phyloP scores from a whole-genome alignment of 352 stramenopile genomes.

The Globisporangium iwayamae region DNA sequence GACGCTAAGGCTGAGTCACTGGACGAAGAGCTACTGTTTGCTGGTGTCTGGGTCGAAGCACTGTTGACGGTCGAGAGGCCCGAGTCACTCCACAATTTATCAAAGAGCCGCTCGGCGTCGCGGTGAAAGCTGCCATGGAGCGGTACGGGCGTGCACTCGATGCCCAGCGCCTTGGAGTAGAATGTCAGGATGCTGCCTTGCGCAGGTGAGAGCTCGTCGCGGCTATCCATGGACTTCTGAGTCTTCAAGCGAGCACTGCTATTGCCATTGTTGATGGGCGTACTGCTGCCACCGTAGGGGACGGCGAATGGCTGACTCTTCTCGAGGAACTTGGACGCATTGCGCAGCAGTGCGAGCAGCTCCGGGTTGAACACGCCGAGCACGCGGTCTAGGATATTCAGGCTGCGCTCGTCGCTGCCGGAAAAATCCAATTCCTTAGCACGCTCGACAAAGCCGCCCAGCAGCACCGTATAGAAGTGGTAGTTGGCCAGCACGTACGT shows the following conservation, averaged over 20 bases:
- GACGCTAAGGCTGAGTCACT: constrained; percentile 5
- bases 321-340: constrained; percentile 57
- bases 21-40: constrained; percentile 3
- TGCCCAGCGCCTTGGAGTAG: constrained; percentile 75
- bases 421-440: constrained; percentile 85
- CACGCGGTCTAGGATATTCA: constrained; percentile 67
- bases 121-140: constrained; percentile 75
- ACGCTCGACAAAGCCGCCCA: constrained; percentile 76
- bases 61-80: constrained; percentile 22
- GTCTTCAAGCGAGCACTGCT: constrained; percentile 3
- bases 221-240: constrained; percentile 21
- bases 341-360: constrained; percentile 56
- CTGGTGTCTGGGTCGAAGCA: constrained; percentile 1
- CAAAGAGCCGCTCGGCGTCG: constrained; percentile 79
- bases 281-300: constrained; percentile 26
- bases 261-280: constrained; percentile 8
- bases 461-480: constrained; percentile 83
- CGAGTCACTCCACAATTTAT: constrained; percentile 71
- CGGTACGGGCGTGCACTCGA: constrained; percentile 64
- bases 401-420: constrained; percentile 48
- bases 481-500: constrained; percentile 86
- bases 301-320: constrained; percentile 69
- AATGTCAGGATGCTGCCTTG: constrained; percentile 76
- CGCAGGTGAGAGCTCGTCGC: constrained; percentile 44
- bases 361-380: constrained; percentile 68